These are phyloP conservation scores for Irpex sp. DNA, from an alignment of 1,284 basidiomycete genomes.

Conservation along the genomic window DNA sequence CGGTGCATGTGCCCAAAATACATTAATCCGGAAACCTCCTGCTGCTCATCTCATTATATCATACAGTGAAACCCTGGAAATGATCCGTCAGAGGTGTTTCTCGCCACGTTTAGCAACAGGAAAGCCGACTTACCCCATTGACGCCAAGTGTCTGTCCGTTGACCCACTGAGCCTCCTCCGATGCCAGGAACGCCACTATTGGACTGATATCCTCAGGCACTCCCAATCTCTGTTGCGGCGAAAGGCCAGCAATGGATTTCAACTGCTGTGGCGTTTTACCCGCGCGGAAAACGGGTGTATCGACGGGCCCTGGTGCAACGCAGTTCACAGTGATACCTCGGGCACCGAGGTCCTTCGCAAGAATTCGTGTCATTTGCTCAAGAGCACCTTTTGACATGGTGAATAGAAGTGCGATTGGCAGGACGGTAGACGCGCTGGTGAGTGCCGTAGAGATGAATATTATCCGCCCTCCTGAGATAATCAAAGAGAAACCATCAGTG, in stretches of 20 bases:
- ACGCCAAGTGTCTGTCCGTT: constrained; percentile 53
- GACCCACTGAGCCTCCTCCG: constrained; percentile 50
- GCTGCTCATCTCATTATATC: not conserved
- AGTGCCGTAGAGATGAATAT: constrained; percentile 55
- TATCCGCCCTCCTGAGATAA: constrained; percentile 41
- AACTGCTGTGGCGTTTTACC: constrained; percentile 48
- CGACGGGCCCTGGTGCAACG: constrained; percentile 51
- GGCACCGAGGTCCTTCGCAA: constrained; percentile 52
- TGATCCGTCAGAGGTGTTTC: not conserved
- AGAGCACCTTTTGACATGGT: constrained; percentile 54
- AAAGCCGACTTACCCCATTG: constrained; percentile 42
- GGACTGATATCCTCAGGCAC: constrained; percentile 51
- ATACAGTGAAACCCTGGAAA: constrained; percentile 12
- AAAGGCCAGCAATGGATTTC: constrained; percentile 39
- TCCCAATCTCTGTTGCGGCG: constrained; percentile 45
- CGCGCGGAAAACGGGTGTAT: constrained; percentile 49
- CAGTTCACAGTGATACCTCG: constrained; percentile 56
- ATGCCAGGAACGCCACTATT: constrained; percentile 48
- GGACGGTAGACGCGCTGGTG: constrained; percentile 38
- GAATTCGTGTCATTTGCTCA: constrained; percentile 55
- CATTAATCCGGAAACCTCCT: not conserved
- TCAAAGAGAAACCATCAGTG: not conserved
- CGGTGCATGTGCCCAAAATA: not conserved
- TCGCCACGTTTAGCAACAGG: not conserved
- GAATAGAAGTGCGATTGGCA: constrained; percentile 48